Base-by-base conservation (phyloP, 1,284 basidiomycete species). In the Marasmius oreades region DNA sequence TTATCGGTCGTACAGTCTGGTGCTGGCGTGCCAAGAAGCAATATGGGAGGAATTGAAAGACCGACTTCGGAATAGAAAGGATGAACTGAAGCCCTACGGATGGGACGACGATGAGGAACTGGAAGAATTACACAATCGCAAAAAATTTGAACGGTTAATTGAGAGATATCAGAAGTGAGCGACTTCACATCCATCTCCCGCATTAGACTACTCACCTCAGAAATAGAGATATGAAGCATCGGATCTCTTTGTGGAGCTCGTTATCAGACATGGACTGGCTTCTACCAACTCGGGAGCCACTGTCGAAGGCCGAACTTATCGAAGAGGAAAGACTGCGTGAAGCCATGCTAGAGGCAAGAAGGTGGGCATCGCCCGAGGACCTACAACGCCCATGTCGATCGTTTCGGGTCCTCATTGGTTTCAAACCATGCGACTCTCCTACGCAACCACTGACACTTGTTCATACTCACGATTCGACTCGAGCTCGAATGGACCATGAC, bases 31-130 rank as follows among this genome's bases (percentile, higher is more conserved):
- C 61, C 81, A 85, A 68, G 88, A 91, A 67, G 84, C 86, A 39
- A 88, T 91, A 85, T 91, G 88, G 87, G 88, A 89, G 59, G 87
- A 88, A 60, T 74, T 91, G 55, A 77, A 79, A 59, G 81, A 83
- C 61, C 75, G 80, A 55, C 76, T 86, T 66, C 73, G 78, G 46
- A 81, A 83, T 61, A 73, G 78, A 53, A 77, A 73, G 55, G 72
- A 76, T 6, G 74, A 80, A 58, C 67, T 89, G 51, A 66, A 69
- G 54, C 75, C 73, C 23, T 77, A 82, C 62, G 88, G 88, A 14
- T 90, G 88, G 88, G 81, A 85, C 47, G 81, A 80, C 58, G 81
- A 82, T 55, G 78, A 81, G 53, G 82, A 85, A 56, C 69, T 85
- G 34, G 78, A 77, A 61, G 81, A 82, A 59, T 68, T 78, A 53